These are phyloP conservation scores for Aplosporella prunicola DNA, from an alignment of 2,329 filamentous ascomycete species.

Conservation along the genomic window DNA sequence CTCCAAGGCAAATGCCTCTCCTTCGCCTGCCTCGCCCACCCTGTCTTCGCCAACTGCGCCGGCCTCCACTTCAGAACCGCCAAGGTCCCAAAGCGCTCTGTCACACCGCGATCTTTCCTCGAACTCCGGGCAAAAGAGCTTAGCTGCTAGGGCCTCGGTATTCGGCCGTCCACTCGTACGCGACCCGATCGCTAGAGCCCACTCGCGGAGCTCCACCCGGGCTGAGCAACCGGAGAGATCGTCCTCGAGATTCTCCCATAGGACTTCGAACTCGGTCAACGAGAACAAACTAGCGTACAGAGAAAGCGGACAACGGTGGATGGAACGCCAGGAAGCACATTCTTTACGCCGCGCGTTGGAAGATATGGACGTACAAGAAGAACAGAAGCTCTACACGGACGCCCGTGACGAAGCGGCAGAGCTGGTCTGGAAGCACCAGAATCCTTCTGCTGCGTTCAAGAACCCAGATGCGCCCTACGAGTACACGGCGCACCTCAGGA, in stretches of 20 bases:
- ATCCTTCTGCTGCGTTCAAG: conserved; percentile 56
- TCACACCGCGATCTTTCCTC: conserved; percentile 18
- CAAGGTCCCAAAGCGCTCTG: conserved; percentile 5
- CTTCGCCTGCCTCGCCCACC: conserved; percentile 19
- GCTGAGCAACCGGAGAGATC: conserved; percentile 43
- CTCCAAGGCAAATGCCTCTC: conserved; percentile 14
- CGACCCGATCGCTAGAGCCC: conserved; percentile 21
- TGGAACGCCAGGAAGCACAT: conserved; percentile 68
- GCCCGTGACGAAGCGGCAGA: conserved; percentile 71
- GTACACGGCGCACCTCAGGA: conserved; percentile 60
- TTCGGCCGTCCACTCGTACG: conserved; percentile 23
- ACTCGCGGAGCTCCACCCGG: conserved; percentile 34
- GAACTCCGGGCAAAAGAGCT: conserved; percentile 26
- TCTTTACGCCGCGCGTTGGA: conserved; percentile 64
- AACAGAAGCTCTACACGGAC: conserved; percentile 55
- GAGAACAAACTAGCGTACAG: conserved; percentile 54
- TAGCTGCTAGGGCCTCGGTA: conserved; percentile 4
- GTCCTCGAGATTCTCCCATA: conserved; percentile 26
- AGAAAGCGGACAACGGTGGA: conserved; percentile 65
- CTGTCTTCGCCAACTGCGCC: conserved; percentile 16
- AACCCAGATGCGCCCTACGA: conserved; percentile 37
- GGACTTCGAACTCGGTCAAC: conserved; percentile 32
- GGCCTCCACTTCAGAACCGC: conserved; percentile 6
- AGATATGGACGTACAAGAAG: conserved; percentile 59
- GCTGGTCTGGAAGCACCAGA: conserved; percentile 66